phyloP scores from a whole-genome alignment of 805 yeast genomes.

The Metahyphopichia silvanorum region DNA sequence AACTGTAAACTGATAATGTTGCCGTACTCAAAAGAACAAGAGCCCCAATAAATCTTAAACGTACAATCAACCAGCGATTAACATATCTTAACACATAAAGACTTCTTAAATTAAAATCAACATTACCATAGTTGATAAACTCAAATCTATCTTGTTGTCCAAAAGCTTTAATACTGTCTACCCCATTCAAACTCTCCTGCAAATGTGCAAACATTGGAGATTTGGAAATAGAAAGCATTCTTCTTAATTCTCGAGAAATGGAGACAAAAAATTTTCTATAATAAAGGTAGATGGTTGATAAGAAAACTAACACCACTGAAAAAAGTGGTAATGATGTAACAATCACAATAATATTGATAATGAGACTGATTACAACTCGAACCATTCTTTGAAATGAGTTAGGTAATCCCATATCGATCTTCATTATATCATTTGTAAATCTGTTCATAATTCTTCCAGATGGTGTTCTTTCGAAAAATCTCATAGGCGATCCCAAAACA shows the following conservation, averaged over 20 bases:
- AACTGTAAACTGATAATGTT: conserved; percentile 38
- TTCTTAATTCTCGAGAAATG: conserved; percentile 73
- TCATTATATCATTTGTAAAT: conserved; percentile 60
- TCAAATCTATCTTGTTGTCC: conserved; percentile 63
- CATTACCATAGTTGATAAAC: conserved; percentile 47
- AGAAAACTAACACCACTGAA: conserved; percentile 40
- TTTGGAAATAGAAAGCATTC: conserved; percentile 64
- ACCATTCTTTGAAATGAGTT: conserved; percentile 48
- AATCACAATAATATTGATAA: conserved; percentile 51
- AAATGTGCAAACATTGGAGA: conserved; percentile 81
- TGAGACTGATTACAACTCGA: conserved; percentile 39
- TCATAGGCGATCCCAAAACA: conserved; percentile 59
- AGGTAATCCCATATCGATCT: conserved; percentile 57
- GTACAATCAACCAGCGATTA: conserved; percentile 63
- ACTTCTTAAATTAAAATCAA: conserved; percentile 48
- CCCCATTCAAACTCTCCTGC: conserved; percentile 77
- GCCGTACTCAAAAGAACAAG: conserved; percentile 51
- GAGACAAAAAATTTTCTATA: conserved; percentile 69
- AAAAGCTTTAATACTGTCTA: conserved; percentile 75
- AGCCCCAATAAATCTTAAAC: conserved; percentile 62
- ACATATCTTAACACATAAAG: conserved; percentile 50
- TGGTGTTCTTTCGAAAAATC: conserved; percentile 68
- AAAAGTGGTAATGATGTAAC: conserved; percentile 54
- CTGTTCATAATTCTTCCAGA: conserved; percentile 63
- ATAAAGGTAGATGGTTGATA: conserved; percentile 59